These are phyloP conservation scores for Elongisporangium anandrum DNA, from an alignment of 352 stramenopile species.

Conservation along the genomic window DNA sequence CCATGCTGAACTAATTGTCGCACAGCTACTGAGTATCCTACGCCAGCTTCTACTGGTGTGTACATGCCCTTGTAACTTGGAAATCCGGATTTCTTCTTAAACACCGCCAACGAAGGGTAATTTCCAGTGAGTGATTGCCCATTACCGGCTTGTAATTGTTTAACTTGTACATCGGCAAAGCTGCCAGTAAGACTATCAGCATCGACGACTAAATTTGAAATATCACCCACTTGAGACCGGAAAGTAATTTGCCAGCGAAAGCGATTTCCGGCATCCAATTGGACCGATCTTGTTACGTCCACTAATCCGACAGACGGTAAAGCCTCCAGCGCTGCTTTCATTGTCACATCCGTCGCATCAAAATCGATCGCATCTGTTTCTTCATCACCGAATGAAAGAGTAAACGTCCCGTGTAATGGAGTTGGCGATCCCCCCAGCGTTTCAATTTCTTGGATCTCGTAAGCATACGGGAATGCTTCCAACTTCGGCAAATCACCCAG, in stretches of 20 bases:
- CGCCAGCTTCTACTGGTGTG: slow-evolving; percentile 53
- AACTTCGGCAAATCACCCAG: slow-evolving; percentile 93
- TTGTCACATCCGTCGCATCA: slow-evolving; percentile 75
- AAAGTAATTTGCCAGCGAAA: slow-evolving; percentile 94
- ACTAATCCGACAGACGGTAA: slow-evolving; percentile 86
- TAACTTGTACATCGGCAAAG: slow-evolving; percentile 40
- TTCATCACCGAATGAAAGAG: slow-evolving; percentile 77
- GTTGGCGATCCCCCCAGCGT: slow-evolving; percentile 91
- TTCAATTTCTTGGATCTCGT: slow-evolving; percentile 92
- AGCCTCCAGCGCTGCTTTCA: slow-evolving; percentile 89
- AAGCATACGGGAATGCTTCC: slow-evolving; percentile 82
- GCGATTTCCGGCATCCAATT: slow-evolving; percentile 78
- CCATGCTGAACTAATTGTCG: slow-evolving; percentile 90
- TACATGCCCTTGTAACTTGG: slow-evolving; percentile 93
- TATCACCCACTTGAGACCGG: slow-evolving; percentile 75
- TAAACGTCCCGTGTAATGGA: slow-evolving; percentile 89
- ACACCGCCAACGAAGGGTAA: slow-evolving; percentile 55
- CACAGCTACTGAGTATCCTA: slow-evolving; percentile 87
- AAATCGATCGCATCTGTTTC: slow-evolving; percentile 74
- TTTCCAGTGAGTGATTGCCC: slow-evolving; percentile 76
- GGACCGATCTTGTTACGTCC: slow-evolving; percentile 76
- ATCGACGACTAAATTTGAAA: slow-evolving; percentile 57
- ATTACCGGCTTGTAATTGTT: slow-evolving; percentile 62
- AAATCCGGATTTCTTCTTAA: slow-evolving; percentile 90
- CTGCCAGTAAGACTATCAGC: slow-evolving; percentile 52